Base-by-base conservation (phyloP, 352 stramenopile genomes). In the Globisporangium recalcitrans region DNA sequence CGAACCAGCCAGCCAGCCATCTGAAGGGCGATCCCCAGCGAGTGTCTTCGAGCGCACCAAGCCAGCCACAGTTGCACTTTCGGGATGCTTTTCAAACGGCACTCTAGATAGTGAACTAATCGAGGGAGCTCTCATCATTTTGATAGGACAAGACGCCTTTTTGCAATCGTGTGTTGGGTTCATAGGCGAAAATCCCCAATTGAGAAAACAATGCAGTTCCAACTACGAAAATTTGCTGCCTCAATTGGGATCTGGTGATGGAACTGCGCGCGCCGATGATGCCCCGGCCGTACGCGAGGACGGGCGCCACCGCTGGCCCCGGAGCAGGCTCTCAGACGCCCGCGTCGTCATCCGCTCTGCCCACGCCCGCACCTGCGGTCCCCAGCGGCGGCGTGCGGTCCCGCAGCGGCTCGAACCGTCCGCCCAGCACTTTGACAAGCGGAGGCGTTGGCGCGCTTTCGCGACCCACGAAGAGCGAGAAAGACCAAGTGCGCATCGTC, bases 401-500 rank as follows among this genome's bases (percentile, higher is more conserved):
- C 32, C 53, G 38, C 54, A 71, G 31, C 60, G 34, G 62, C 22
- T 67, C 55, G 32, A 57, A 21, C 19, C 54, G 62, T n/a, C 34
- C 55, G 47, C 22, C 36, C 0, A 56, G 51, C 31, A 52, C 16
- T 1, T 48, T 27, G 9, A 31, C 34, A 19, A 40, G 14, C 24
- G 26, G 47, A 24, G 48, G 48, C 24, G 24, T 13, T 8, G 13
- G 49, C 49, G 26, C 31, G 16, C 27, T 48, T 52, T 14, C 58
- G 47, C 42, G 67, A 22, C 32, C 58, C 11, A 62, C 59, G 29
- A 76, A 68, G 62, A 73, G 68, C 57, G 40, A 54, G 13, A 69
- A 88, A 62, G 78, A 89, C 44, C 70, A 78, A 63, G 77, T 85
- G 58, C 81, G 83, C 24, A 62, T 93, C 60, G 84, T 93, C 27